Evolutionary conservation across 73 alveolate species (phyloP), one percentile per base, ranked within the genome.

Genomic region (Strombidium stylifer): DNA sequence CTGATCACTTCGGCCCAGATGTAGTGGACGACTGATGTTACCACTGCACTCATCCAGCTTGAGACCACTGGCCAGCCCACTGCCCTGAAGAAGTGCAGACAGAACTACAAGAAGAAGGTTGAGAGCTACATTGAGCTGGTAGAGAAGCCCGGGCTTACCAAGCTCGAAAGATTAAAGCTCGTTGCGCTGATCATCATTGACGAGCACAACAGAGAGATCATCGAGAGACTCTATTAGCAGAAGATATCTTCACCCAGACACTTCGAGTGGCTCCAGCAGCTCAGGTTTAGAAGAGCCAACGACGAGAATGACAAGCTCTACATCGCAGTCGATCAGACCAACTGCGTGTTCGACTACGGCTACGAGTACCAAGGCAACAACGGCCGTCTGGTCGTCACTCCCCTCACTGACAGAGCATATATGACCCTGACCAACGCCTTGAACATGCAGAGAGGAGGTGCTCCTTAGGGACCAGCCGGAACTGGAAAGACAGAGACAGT

Each of bases 381-480:
- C 58, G 99, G 99, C 24, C 78, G 99, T 39, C 82, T 97, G 86
- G 99, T 97, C 55, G 98, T 97, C 27, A 97, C 99, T 5, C 99
- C 99, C 2, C 93, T 97, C 64, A 97, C 99, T 19, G 99, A 97
- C 86, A 87, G 98, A 64, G 98, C 99, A 71, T 97, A 97, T 88
- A 96, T 93, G 93, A 93, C 98, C 49, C 60, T 94, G 37, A 90
- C 99, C 3, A 89, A 98, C 65, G 99, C 99, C 24, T 84, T 97
- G 89, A 91, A 90, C 85, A 87, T 97, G 91, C 91, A 97, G 58
- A 93, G 98, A 54, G 99, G 99, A 35, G 99, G 99, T 35, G 99
- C 99, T 16, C 99, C 99, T 0, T 95, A 97, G 36, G 99, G 99
- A 18, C 99, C 99, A 0, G 99, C 99, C 24, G 99, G 99, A 68